Evolutionary conservation across 345 rosid species (phyloP).

Genomic region (Heritiera littoralis): DNA sequence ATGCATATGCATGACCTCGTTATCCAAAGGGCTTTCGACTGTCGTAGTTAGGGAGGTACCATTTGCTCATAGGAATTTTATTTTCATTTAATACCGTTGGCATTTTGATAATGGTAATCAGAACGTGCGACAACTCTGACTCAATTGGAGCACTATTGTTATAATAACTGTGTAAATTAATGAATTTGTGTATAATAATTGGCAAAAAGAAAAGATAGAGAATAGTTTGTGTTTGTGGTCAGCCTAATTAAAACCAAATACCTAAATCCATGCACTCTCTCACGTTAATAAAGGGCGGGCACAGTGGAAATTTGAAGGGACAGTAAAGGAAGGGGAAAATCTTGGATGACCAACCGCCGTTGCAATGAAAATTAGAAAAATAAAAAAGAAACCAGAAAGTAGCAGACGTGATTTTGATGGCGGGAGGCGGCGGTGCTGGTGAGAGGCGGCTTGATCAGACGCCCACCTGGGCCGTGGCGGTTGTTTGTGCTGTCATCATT

Average conservation of each 20-base stretch:
- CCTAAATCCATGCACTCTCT: background rate
- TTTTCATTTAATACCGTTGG: background rate
- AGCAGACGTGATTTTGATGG: constrained; percentile 34
- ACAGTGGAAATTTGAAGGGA: background rate
- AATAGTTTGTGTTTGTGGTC: background rate
- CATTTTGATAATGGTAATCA: background rate
- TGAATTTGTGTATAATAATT: too few species aligned
- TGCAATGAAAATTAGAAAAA: too few species aligned
- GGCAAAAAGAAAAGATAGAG: too few species aligned
- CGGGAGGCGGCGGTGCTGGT: constrained; percentile 33
- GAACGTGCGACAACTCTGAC: too few species aligned
- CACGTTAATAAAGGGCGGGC: background rate
- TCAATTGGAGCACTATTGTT: too few species aligned
- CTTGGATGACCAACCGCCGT: too few species aligned
- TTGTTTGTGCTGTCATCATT: constrained; percentile 66
- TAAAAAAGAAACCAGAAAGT: too few species aligned
- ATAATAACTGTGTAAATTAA: too few species aligned
- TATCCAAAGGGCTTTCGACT: background rate
- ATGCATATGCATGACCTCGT: background rate
- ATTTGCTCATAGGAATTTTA: too few species aligned
- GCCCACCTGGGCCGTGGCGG: constrained; percentile 96
- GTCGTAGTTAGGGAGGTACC: background rate
- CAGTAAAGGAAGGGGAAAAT: too few species aligned
- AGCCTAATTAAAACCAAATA: background rate
- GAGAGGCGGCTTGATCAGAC: constrained; percentile 86